These are phyloP conservation scores for Aureobasidium melanogenum DNA, from an alignment of 2,329 filamentous ascomycete species.

Conservation along the genomic window DNA sequence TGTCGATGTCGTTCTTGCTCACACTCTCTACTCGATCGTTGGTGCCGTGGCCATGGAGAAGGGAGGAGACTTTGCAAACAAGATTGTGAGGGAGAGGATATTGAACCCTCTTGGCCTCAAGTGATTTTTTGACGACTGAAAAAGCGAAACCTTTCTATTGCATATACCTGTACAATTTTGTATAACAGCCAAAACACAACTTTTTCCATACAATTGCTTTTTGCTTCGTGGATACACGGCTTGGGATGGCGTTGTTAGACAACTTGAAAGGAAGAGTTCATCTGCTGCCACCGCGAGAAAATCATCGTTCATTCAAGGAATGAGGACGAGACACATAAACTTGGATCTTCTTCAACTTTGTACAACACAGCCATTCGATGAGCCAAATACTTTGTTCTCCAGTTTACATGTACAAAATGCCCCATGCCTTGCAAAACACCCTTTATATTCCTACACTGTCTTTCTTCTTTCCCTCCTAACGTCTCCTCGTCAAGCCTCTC, in stretches of 20 bases:
- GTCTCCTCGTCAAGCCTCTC: constrained; percentile 41
- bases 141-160: background rate
- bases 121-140: constrained; percentile 5
- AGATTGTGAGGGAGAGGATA: constrained; percentile 68
- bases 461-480: constrained; percentile 17
- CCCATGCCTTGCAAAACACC: background rate
- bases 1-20: constrained; percentile 62
- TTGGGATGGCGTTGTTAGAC: background rate
- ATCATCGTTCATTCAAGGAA: background rate
- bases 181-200: constrained; percentile 2
- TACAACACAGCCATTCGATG: background rate
- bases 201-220: background rate
- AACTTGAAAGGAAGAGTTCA: background rate
- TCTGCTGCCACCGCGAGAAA: background rate
- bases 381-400: background rate
- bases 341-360: background rate
- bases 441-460: background rate
- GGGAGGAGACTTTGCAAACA: constrained; percentile 68
- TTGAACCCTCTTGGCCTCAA: constrained; percentile 40
- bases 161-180: constrained; percentile 12
- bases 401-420: background rate
- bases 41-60: constrained; percentile 85
- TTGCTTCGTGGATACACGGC: background rate
- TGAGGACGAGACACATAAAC: background rate
- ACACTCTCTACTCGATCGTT: constrained; percentile 74